Base-by-base conservation (phyloP, 1,284 basidiomycete genomes). In the Pholiota adiposa region DNA sequence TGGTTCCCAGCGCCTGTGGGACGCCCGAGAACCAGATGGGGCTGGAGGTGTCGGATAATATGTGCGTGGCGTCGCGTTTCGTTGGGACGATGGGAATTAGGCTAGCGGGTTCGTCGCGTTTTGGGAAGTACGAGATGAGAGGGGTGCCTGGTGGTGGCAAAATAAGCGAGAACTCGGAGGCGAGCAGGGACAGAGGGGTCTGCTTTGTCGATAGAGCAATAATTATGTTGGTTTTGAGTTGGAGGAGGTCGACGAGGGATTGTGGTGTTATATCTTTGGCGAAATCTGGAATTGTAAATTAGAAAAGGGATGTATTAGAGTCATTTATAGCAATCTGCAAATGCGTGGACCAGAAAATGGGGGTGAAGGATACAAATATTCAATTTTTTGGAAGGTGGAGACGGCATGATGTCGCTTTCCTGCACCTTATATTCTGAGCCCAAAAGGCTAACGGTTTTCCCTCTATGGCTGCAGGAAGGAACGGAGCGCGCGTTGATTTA, bases 221-320 rank as follows among this genome's bases (percentile, higher is more conserved):
- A 62, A 99, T 83, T 61, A 98, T 81, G 79, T 98, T 98, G 54
- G 93, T 90, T 60, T 87, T 81, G 63, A 81, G 80, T 9, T 85
- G 79, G 55, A 96, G 83, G 51, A 94, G 87, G 36, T 82, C 72
- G 51, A 98, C 85, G 53, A 98, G 80, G 11, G 85, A 81, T 74
- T 97, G 94, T 0, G 97, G 95, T 0, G 88, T 87, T 54, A 99
- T 83, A 67, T 95, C 93, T 60, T 82, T 74, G 0, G 91, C 83
- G 61, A 89, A 88, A 31, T 80, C 92, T 95, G 50, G 16, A 62
- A 25, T 44, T 33, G n/a, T 11, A 31, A 16, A 46, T 56, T 25
- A 46, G 44, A 46, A 56, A 49, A 18, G 9, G 11, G 5, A 34
- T 50, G 9, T 19, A 18, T n/a, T n/a, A n/a, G n/a, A n/a, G n/a